These are phyloP conservation scores for Suhomyces terraborum DNA, from an alignment of 1,139 yeast genomes.

Conservation along the genomic window DNA sequence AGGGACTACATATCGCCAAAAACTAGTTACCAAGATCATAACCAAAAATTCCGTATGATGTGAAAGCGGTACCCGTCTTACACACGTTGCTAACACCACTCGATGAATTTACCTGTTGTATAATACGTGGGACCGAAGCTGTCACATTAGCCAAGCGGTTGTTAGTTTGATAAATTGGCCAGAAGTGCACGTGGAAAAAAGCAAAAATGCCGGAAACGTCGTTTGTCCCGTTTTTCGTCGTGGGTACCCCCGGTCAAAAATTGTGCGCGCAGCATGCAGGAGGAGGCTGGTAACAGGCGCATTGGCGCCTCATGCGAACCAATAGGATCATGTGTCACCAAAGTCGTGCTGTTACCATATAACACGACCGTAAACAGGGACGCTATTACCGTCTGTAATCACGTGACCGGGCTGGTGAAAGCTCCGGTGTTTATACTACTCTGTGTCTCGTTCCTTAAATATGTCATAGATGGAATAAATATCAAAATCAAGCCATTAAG, in stretches of 20 bases:
- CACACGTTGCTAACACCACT: no score
- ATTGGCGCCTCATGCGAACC: slow-evolving; percentile 2
- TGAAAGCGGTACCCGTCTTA: no score
- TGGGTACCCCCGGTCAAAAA: slow-evolving; percentile 8
- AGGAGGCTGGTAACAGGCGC: slow-evolving; percentile 11
- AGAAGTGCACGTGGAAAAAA: slow-evolving; percentile 10
- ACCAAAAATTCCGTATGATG: neutral
- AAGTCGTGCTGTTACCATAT: slow-evolving; percentile 7
- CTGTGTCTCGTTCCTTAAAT: slow-evolving; percentile 11
- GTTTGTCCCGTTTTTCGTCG: slow-evolving; percentile 21
- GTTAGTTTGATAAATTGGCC: neutral
- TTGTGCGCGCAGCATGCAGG: slow-evolving; percentile 5
- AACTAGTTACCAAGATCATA: no score
- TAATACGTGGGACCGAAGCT: no score
- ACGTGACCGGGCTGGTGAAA: slow-evolving; percentile 5
- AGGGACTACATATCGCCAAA: no score
- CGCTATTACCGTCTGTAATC: no score
- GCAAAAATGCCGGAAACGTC: slow-evolving; percentile 21
- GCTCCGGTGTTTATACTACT: slow-evolving; percentile 1
- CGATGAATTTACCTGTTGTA: no score
- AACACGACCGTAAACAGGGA: no score
- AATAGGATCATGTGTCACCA: slow-evolving; percentile 3
- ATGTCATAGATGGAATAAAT: neutral
- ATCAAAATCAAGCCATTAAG: neutral
- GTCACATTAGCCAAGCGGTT: neutral